These are phyloP conservation scores for Aphanoascus verrucosus DNA, from an alignment of 2,329 filamentous ascomycete species.

Conservation along the genomic window DNA sequence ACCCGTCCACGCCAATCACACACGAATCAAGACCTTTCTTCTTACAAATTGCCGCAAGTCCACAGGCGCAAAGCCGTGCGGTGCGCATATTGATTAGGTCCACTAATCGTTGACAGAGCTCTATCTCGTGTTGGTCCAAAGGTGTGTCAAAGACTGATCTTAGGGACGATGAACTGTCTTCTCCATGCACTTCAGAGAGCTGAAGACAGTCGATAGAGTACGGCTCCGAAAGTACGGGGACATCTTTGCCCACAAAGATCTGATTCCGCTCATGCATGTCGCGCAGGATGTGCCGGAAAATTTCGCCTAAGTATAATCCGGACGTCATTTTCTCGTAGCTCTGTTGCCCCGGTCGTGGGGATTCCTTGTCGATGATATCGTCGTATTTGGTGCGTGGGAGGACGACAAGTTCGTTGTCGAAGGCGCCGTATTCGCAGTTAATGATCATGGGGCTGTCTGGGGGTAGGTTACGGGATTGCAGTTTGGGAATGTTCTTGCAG, in stretches of 20 bases:
- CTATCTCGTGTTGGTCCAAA: constrained; percentile 57
- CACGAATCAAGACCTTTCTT: constrained; percentile 83
- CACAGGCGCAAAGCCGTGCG: constrained; percentile 83
- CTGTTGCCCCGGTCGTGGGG: constrained; percentile 84
- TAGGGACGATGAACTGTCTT: constrained; percentile 70
- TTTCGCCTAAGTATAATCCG: constrained; percentile 84
- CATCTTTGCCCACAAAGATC: constrained; percentile 77
- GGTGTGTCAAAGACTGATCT: constrained; percentile 59
- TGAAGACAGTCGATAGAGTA: constrained; percentile 91
- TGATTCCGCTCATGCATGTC: constrained; percentile 62
- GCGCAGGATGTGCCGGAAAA: constrained; percentile 77
- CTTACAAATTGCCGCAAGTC: constrained; percentile 89
- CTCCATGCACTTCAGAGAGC: constrained; percentile 83
- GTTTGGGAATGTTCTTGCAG: constrained; percentile 80
- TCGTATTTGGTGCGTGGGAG: constrained; percentile 80
- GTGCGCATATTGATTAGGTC: constrained; percentile 92
- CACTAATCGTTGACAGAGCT: constrained; percentile 75
- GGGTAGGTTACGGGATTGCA: constrained; percentile 79
- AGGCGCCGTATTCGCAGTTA: constrained; percentile 96
- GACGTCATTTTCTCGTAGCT: constrained; percentile 98
- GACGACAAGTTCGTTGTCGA: constrained; percentile 84
- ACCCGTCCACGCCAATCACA: constrained; percentile 93
- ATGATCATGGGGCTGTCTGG: constrained; percentile 79
- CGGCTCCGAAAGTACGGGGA: constrained; percentile 66
- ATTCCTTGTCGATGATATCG: constrained; percentile 76